Conservation (phyloP, 441 rosid species). For the Corymbia citriodora region DNA sequence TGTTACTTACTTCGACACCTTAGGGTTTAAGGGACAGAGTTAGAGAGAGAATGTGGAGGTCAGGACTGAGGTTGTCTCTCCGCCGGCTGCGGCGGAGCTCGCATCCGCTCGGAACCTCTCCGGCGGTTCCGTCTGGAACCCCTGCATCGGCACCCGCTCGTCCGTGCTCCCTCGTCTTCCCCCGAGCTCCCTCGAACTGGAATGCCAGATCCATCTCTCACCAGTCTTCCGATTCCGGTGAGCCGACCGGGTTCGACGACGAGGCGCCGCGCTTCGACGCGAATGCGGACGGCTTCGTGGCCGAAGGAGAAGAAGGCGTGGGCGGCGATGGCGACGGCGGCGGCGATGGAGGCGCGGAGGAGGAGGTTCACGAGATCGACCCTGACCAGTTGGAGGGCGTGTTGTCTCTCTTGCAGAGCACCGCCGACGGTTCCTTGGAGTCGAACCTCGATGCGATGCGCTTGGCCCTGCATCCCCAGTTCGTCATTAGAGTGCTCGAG, state of each 20-base stretch:
- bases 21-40: background rate
- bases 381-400: constrained; percentile 47
- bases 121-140: background rate
- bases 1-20: background rate
- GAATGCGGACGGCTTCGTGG: background rate
- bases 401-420: constrained; percentile 60
- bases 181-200: background rate
- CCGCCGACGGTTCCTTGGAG: constrained; percentile 52
- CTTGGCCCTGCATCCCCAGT: constrained; percentile 38
- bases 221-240: background rate
- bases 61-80: background rate
- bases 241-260: background rate
- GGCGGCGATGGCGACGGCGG: background rate
- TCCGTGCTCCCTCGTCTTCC: background rate
- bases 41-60: constrained; percentile 2
- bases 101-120: background rate
- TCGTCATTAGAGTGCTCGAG: constrained; percentile 47
- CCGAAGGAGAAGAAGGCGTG: background rate
- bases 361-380: constrained; percentile 32
- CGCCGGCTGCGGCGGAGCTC: background rate
- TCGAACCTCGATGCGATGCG: constrained; percentile 40
- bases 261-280: background rate
- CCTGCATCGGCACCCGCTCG: background rate
- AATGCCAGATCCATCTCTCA: background rate
- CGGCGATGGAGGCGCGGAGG: background rate